These are phyloP conservation scores for Sporothrix dimorphospora DNA, from an alignment of 2,329 filamentous ascomycete genomes.

Conservation along the genomic window DNA sequence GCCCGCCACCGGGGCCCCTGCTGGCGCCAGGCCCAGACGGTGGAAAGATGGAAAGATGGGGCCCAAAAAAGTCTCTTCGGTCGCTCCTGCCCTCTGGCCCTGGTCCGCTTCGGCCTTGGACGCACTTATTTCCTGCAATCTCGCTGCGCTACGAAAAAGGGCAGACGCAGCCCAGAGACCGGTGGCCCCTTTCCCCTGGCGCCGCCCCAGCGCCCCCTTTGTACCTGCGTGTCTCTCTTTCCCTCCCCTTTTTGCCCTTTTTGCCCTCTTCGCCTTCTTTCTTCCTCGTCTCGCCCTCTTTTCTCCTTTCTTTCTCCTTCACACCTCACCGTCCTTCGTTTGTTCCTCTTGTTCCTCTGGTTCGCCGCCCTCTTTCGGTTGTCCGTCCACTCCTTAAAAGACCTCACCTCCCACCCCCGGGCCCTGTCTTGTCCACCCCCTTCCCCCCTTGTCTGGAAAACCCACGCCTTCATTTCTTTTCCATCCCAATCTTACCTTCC, in stretches of 20 bases:
- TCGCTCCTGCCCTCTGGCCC: background rate
- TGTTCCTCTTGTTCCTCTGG: background rate
- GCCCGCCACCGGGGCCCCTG: background rate
- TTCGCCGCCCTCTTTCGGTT: background rate
- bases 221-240: constrained; percentile 1
- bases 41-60: background rate
- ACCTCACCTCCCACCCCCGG: constrained; percentile 6
- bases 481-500: background rate
- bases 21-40: background rate
- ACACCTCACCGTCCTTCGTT: background rate
- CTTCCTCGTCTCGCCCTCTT: background rate
- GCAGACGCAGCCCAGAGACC: background rate
- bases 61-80: background rate
- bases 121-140: constrained; percentile 32
- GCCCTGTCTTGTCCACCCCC: constrained; percentile 19
- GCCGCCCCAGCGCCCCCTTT: constrained; percentile 10
- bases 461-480: constrained; percentile 20
- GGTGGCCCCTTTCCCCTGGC: constrained; percentile 15
- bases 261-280: background rate
- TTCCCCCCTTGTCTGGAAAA: background rate
- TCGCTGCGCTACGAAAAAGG: constrained; percentile 25
- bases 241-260: background rate
- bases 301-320: constrained; percentile 23
- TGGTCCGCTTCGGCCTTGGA: constrained; percentile 17
- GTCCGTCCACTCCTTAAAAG: constrained; percentile 31